These are phyloP conservation scores for Hypoxylon sp. DNA, from an alignment of 2,329 filamentous ascomycete species.

Conservation along the genomic window DNA sequence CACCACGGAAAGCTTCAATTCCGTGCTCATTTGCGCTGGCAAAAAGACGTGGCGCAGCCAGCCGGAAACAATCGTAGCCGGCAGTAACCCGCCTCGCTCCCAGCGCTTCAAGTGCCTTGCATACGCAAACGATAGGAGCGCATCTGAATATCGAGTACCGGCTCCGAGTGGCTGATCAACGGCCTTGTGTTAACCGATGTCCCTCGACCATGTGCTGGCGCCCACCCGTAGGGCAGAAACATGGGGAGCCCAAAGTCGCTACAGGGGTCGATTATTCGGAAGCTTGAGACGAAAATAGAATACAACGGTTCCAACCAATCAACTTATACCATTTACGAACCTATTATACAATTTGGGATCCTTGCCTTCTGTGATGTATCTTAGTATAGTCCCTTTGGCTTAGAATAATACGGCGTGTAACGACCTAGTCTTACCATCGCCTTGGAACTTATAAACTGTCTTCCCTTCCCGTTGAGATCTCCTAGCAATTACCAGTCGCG, in stretches of 20 bases:
- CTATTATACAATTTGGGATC: constrained; percentile 4
- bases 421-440: constrained; percentile 4
- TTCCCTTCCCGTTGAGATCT: neutral
- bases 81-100: neutral
- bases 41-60: constrained; percentile 26
- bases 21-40: constrained; percentile 23
- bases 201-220: constrained; percentile 20
- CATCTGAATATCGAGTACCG: constrained; percentile 8
- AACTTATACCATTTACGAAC: constrained; percentile 27
- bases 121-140: constrained; percentile 5
- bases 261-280: neutral
- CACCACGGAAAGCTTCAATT: constrained; percentile 19
- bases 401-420: constrained; percentile 5
- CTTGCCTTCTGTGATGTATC: neutral
- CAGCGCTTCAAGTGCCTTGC: constrained; percentile 6
- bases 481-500: neutral
- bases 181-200: constrained; percentile 23
- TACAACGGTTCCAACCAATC: constrained; percentile 23
- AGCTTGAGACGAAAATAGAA: constrained; percentile 32
- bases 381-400: neutral
- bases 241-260: constrained; percentile 7
- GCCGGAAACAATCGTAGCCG: constrained; percentile 14
- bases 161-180: constrained; percentile 24
- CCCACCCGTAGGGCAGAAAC: constrained; percentile 10
- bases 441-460: constrained; percentile 16